phyloP scores from a whole-genome alignment of 805 yeast genomes.

The Nakazawaea ernobii region DNA sequence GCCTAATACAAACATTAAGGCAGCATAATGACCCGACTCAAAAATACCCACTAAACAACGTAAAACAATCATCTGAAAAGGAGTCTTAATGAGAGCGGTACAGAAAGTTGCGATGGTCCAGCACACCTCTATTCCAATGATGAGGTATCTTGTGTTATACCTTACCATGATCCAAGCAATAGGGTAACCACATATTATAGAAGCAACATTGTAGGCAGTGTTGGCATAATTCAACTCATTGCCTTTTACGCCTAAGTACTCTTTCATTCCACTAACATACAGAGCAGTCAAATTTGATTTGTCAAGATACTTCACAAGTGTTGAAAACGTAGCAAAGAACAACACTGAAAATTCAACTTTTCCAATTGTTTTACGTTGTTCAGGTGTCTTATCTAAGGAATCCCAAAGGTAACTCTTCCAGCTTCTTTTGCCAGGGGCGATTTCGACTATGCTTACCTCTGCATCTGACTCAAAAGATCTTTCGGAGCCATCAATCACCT shows the following conservation, averaged over 20 bases:
- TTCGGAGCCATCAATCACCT: no score
- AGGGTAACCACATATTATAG: constrained; percentile 29
- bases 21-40: constrained; percentile 57
- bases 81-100: constrained; percentile 6
- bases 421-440: not conserved
- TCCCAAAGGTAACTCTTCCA: not conserved
- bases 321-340: constrained; percentile 9
- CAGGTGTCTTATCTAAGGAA: not conserved
- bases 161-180: constrained; percentile 5
- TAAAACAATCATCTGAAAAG: constrained; percentile 9
- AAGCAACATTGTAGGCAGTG: constrained; percentile 51
- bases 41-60: constrained; percentile 36
- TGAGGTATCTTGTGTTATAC: constrained; percentile 8
- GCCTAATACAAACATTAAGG: constrained; percentile 49
- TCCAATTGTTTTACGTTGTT: constrained; percentile 6
- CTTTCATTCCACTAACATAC: constrained; percentile 51
- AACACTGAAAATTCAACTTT: constrained; percentile 9
- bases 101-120: constrained; percentile 9
- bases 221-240: constrained; percentile 51
- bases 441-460: not conserved
- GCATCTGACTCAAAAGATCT: not conserved
- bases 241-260: constrained; percentile 45
- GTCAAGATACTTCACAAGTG: constrained; percentile 47
- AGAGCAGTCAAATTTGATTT: constrained; percentile 52
- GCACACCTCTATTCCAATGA: constrained; percentile 3